These are phyloP conservation scores for Auxenochlorella pyrenoidosa DNA, from an alignment of 139 green algal species.

Conservation along the genomic window DNA sequence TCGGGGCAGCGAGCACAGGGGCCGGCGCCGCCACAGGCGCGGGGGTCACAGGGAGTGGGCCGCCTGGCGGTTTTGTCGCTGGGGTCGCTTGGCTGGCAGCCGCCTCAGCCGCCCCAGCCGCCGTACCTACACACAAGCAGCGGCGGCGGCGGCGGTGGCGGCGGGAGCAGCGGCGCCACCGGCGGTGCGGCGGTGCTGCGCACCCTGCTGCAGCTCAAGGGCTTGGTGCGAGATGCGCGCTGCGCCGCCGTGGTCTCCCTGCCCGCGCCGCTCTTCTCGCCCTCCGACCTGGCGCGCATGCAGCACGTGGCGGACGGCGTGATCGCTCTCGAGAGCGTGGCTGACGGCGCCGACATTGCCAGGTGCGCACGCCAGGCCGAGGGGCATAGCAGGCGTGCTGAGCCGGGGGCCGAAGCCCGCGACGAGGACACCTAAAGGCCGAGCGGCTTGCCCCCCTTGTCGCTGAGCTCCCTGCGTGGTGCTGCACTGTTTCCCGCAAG, in stretches of 20 bases:
- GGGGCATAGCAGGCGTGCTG: too few species aligned
- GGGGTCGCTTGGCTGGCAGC: constrained; percentile 48
- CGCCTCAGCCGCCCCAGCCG: not conserved
- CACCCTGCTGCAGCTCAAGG: constrained; percentile 35
- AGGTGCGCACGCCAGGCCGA: not conserved
- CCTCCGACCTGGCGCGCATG: constrained; percentile 46
- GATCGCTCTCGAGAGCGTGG: constrained; percentile 63
- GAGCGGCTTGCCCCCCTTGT: too few species aligned
- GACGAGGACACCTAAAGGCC: too few species aligned
- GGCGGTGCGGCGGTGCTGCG: constrained; percentile 37
- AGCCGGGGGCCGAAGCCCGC: too few species aligned
- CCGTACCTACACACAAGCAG: not conserved
- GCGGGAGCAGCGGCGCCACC: constrained; percentile 35
- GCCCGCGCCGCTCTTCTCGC: constrained; percentile 34
- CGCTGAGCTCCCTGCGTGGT: not conserved
- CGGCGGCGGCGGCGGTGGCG: constrained; percentile 12
- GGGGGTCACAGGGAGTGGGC: constrained; percentile 43
- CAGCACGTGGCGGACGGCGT: constrained; percentile 71
- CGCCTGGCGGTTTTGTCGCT: constrained; percentile 68
- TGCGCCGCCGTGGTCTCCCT: constrained; percentile 50
- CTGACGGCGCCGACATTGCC: constrained; percentile 67
- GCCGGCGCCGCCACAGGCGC: not conserved
- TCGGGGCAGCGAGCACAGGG: not conserved
- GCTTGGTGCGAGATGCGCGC: constrained; percentile 14
- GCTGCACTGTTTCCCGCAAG: too few species aligned